Conservation (phyloP, 2,329 filamentous ascomycete species). For the Didymella pomorum region DNA sequence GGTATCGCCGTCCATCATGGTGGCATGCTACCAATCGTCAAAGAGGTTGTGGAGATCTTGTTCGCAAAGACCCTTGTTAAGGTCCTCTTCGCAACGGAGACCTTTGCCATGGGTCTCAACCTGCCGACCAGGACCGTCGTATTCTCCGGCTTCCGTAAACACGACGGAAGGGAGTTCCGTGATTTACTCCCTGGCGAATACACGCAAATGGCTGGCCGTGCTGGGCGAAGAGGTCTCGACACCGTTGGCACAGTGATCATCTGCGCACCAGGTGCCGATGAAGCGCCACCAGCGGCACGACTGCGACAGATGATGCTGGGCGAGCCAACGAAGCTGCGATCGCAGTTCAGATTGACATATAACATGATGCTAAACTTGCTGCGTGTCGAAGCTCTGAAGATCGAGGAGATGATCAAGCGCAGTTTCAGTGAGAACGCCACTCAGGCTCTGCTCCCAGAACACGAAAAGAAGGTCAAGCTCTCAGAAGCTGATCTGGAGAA, state of each 20-base stretch:
- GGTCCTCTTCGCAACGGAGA: conserved; percentile 96
- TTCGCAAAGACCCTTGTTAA: conserved; percentile 96
- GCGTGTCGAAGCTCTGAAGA: conserved; percentile 94
- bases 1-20: conserved; percentile 97
- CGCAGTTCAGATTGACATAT: conserved; percentile 96
- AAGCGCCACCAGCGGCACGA: conserved; percentile 84
- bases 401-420: conserved; percentile 99
- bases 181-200: conserved; percentile 95
- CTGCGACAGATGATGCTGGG: conserved; percentile 94
- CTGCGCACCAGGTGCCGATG: conserved; percentile 79
- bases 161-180: conserved; percentile 90
- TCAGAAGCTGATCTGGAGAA: conserved; percentile 92
- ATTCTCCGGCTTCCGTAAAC: conserved; percentile 96
- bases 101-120: conserved; percentile 98
- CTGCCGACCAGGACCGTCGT: conserved; percentile 95
- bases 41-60: conserved; percentile 95
- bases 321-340: conserved; percentile 91
- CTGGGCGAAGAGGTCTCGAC: conserved; percentile 90
- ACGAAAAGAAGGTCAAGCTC: conserved; percentile 91
- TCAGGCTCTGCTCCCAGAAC: conserved; percentile 90
- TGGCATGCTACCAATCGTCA: conserved; percentile 92
- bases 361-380: conserved; percentile 99
- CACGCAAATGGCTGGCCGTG: conserved; percentile 97
- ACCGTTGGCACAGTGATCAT: conserved; percentile 94
- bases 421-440: conserved; percentile 99